A percentile compares a stretch with the other conserved stretches of the same genome.
These are phyloP conservation scores for Mycena leptocephala DNA, from an alignment of 768 basidiomycete genomes.

Conservation along the genomic window DNA sequence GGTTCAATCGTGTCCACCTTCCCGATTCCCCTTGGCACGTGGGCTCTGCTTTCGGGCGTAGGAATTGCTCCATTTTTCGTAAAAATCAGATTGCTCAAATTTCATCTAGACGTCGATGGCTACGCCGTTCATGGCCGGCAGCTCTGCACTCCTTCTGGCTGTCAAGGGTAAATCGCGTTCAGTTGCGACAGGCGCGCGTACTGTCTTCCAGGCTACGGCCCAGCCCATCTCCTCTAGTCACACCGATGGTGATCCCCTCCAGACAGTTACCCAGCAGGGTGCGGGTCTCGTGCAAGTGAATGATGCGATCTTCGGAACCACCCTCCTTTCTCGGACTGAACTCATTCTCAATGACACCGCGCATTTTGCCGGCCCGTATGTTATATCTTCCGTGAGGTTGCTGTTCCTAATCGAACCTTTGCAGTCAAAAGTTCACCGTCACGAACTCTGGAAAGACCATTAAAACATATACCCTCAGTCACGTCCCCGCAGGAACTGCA, in stretches of 20 bases:
- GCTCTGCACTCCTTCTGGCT: conserved; percentile 60
- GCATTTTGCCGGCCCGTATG: conserved; percentile 63
- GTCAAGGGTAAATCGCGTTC: conserved; percentile 53
- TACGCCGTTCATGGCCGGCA: conserved; percentile 63
- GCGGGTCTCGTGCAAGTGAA: conserved; percentile 73
- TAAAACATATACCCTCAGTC: conserved; percentile 65
- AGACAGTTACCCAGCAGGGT: conserved; percentile 70
- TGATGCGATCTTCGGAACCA: conserved; percentile 68
- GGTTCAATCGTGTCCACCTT: conserved; percentile 67
- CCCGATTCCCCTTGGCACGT: conserved; percentile 58
- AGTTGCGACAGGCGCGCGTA: conserved; percentile 46
- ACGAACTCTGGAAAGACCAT: conserved; percentile 61
- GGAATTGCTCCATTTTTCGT: background rate
- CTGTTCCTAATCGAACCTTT: background rate
- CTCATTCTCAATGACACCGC: conserved; percentile 77
- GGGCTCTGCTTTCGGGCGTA: conserved; percentile 56
- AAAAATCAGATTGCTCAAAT: background rate
- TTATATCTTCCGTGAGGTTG: conserved; percentile 26
- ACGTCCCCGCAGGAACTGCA: conserved; percentile 73
- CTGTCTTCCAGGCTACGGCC: conserved; percentile 63
- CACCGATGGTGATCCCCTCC: conserved; percentile 65
- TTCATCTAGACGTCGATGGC: conserved; percentile 56
- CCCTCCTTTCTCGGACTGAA: conserved; percentile 69
- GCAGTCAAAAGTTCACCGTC: conserved; percentile 66
- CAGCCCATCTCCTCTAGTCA: conserved; percentile 59